phyloP scores from a whole-genome alignment of 495 filamentous ascomycete species.

The Aspergillus avenaceus region DNA sequence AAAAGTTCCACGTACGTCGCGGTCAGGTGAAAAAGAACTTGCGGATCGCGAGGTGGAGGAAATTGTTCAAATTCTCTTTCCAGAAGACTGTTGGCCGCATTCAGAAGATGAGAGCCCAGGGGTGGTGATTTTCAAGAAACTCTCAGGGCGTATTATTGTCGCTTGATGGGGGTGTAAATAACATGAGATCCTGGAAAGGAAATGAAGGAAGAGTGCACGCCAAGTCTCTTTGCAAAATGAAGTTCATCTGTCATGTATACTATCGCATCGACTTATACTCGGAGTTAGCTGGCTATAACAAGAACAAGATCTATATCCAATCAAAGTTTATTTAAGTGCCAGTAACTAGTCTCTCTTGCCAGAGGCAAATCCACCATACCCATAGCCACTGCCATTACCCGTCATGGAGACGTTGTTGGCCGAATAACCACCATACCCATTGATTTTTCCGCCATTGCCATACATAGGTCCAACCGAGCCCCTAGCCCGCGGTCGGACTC shows the following conservation, averaged over 20 bases:
- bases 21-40: conserved; percentile 36
- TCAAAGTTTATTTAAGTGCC: not conserved
- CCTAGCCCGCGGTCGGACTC: conserved; percentile 28
- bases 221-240: not conserved
- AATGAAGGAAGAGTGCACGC: not conserved
- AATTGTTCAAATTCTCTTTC: conserved; percentile 43
- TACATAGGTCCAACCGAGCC: conserved; percentile 35
- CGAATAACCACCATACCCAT: conserved; percentile 52
- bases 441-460: conserved; percentile 41
- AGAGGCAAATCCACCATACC: conserved; percentile 42
- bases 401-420: conserved; percentile 17
- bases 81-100: conserved; percentile 38
- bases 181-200: not conserved
- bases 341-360: conserved; percentile 51
- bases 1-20: conserved; percentile 36
- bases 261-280: not conserved
- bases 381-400: conserved; percentile 22
- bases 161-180: conserved; percentile 8
- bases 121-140: conserved; percentile 29
- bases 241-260: conserved; percentile 6
- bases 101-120: conserved; percentile 42
- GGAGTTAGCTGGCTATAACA: not conserved
- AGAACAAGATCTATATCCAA: not conserved
- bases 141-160: not conserved
- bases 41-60: conserved; percentile 35